phyloP scores from a whole-genome alignment of 495 filamentous ascomycete genomes.

The Hyaloscypha variabilis region DNA sequence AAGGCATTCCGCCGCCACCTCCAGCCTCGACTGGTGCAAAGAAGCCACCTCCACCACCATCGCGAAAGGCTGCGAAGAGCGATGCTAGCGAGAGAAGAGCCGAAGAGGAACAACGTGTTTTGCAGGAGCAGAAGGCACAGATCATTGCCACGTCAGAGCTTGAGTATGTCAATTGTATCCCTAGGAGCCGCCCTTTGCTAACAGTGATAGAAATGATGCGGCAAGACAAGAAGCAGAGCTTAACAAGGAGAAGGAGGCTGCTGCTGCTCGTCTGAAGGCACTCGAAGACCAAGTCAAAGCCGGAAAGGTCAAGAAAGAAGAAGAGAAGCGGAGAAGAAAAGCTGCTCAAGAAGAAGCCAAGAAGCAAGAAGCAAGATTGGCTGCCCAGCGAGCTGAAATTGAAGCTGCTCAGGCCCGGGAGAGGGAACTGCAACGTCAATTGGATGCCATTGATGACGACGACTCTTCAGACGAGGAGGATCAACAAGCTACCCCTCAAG shows the following conservation, averaged over 20 bases:
- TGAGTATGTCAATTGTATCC: slow-evolving; percentile 69
- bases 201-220: slow-evolving; percentile 70
- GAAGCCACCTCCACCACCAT: slow-evolving; percentile 85
- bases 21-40: slow-evolving; percentile 49
- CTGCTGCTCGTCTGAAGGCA: slow-evolving; percentile 80
- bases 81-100: slow-evolving; percentile 55
- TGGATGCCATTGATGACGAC: slow-evolving; percentile 74
- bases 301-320: slow-evolving; percentile 95
- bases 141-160: slow-evolving; percentile 72
- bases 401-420: slow-evolving; percentile 89
- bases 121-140: slow-evolving; percentile 78
- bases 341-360: slow-evolving; percentile 83
- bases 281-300: slow-evolving; percentile 92
- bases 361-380: slow-evolving; percentile 84
- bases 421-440: slow-evolving; percentile 80
- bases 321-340: slow-evolving; percentile 90
- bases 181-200: slow-evolving; percentile 34
- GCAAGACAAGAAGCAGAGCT: slow-evolving; percentile 77
- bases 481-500: slow-evolving; percentile 77
- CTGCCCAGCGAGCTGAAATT: slow-evolving; percentile 86
- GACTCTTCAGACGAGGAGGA: slow-evolving; percentile 86
- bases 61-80: slow-evolving; percentile 72
- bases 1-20: slow-evolving; percentile 56
- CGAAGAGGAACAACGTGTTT: slow-evolving; percentile 57
- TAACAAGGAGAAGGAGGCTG: slow-evolving; percentile 74